Percentiles rank a stretch among this genome's conserved stretches.
Evolutionary conservation across 192 early-diverging fungal species (phyloP).

Genomic region (Rhizophlyctis rosea): DNA sequence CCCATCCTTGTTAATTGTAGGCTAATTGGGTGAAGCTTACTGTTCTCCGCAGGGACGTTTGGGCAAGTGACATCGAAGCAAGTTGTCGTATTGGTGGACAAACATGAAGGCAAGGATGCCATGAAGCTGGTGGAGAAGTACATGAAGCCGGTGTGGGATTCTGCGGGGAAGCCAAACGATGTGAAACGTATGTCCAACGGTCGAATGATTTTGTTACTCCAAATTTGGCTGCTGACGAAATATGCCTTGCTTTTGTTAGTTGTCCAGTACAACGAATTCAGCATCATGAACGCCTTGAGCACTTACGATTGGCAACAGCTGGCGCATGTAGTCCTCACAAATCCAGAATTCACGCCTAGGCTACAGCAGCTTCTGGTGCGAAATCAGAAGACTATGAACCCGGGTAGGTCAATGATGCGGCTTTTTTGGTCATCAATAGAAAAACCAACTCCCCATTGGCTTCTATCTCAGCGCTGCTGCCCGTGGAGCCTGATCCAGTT

Average conservation of each 20-base stretch:
- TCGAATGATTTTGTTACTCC: neutral
- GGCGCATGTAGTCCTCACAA: constrained; percentile 41
- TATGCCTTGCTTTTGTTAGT: constrained; percentile 19
- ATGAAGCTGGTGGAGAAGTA: constrained; percentile 48
- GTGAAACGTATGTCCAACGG: constrained; percentile 34
- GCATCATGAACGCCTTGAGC: constrained; percentile 42
- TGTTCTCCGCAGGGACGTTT: neutral
- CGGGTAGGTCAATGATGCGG: too few species aligned
- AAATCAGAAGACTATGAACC: constrained; percentile 33
- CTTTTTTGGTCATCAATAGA: too few species aligned
- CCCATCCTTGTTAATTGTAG: neutral
- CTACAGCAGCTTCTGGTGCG: constrained; percentile 49
- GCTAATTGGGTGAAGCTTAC: too few species aligned
- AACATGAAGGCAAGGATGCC: constrained; percentile 42
- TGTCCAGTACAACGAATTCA: constrained; percentile 52
- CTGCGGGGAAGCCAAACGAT: constrained; percentile 28
- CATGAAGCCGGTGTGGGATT: constrained; percentile 48
- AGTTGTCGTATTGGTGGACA: constrained; percentile 47
- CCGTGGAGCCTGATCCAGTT: constrained; percentile 43
- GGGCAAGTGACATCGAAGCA: constrained; percentile 8
- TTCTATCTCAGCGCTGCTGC: too few species aligned
- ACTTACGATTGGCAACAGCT: constrained; percentile 36
- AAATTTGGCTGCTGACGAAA: neutral
- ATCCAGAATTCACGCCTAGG: constrained; percentile 37
- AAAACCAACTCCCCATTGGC: too few species aligned